Conservation (phyloP, 2,329 filamentous ascomycete genomes). For the Aspergillus flavus region DNA sequence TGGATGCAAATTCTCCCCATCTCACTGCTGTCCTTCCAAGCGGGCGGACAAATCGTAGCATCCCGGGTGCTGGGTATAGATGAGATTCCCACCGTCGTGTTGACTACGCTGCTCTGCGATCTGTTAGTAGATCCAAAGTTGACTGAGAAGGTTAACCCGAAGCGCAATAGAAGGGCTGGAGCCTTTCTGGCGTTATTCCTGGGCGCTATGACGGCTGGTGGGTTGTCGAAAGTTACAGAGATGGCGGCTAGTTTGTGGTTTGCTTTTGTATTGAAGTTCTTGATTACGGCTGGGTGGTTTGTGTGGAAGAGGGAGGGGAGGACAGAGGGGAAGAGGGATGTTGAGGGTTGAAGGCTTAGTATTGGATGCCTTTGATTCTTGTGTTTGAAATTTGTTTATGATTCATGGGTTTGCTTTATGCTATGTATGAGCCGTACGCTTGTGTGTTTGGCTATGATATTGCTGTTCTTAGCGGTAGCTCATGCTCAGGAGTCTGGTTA, state of each 20-base stretch:
- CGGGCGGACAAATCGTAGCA: conserved; percentile 43
- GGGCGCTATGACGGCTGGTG: conserved; percentile 45
- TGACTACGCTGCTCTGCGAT: conserved; percentile 45
- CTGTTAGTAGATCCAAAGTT: conserved; percentile 40
- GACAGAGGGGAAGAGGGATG: conserved; percentile 9
- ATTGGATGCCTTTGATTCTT: neutral
- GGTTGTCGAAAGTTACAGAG: conserved; percentile 37
- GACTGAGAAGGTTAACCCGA: conserved; percentile 29
- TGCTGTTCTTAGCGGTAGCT: neutral
- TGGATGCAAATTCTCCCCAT: conserved; percentile 44
- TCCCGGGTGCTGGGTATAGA: conserved; percentile 40
- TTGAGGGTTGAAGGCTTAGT: conserved; percentile 11
- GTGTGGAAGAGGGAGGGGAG: conserved; percentile 34
- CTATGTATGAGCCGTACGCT: neutral
- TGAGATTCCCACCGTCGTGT: conserved; percentile 46
- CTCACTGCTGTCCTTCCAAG: conserved; percentile 43
- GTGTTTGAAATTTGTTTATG: neutral
- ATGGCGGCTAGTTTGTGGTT: conserved; percentile 46
- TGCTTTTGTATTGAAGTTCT: conserved; percentile 40
- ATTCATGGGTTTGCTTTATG: neutral
- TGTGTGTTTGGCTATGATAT: neutral
- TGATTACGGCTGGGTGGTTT: conserved; percentile 38
- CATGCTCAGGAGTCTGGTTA: neutral
- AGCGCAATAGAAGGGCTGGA: conserved; percentile 38
- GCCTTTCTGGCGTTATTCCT: conserved; percentile 43